Evolutionary conservation across 1,284 basidiomycete genomes (phyloP).

Genomic region (Anthracocystis walkeri): DNA sequence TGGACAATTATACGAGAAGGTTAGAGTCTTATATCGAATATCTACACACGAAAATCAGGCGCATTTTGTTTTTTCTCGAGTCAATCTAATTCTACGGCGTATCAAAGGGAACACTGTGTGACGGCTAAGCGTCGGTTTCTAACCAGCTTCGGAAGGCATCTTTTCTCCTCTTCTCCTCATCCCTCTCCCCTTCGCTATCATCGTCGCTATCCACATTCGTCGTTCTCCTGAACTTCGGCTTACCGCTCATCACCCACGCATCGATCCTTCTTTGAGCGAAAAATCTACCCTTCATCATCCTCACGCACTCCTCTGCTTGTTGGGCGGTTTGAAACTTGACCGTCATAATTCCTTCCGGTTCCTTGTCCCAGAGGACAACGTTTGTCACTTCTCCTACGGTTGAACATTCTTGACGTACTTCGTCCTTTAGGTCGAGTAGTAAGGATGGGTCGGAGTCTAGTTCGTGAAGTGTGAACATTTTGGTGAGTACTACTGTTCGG

Average conservation of each 20-base stretch:
- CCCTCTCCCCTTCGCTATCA: constrained; percentile 30
- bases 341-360: constrained; percentile 93
- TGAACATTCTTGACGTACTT: constrained; percentile 90
- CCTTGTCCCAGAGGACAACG: constrained; percentile 95
- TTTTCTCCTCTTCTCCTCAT: constrained; percentile 10
- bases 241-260: constrained; percentile 83
- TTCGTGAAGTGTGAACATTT: constrained; percentile 92
- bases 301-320: constrained; percentile 87
- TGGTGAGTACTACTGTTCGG: constrained; percentile 66
- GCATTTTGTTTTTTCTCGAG: too few species aligned
- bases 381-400: constrained; percentile 94
- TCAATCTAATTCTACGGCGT: too few species aligned
- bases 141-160: constrained; percentile 38
- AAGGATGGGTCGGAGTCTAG: constrained; percentile 87
- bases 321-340: constrained; percentile 91
- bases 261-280: constrained; percentile 87
- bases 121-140: neutral
- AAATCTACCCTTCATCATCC: constrained; percentile 96
- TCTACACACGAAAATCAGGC: too few species aligned
- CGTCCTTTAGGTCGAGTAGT: constrained; percentile 92
- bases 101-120: neutral
- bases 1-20: neutral
- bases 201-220: constrained; percentile 11
- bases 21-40: too few species aligned
- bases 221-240: constrained; percentile 81